phyloP scores from a whole-genome alignment of 345 rosid genomes.

The Toxicodendron radicans region DNA sequence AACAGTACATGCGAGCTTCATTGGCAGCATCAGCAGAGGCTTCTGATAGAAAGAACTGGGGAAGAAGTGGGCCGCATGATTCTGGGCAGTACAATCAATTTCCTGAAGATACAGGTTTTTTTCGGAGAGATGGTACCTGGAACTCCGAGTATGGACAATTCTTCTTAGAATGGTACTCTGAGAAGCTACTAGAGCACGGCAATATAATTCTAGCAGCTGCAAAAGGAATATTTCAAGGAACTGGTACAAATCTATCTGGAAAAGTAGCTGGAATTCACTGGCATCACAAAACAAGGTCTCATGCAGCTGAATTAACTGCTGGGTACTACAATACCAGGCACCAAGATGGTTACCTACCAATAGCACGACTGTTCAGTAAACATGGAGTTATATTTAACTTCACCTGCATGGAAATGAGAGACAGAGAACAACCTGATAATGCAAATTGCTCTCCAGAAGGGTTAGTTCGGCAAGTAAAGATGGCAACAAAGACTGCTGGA shows the following conservation, averaged over 20 bases:
- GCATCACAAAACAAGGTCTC: slow-evolving; percentile 94
- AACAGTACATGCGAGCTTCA: slow-evolving; percentile 90
- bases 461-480: slow-evolving; percentile 80
- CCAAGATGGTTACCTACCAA: slow-evolving; percentile 72
- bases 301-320: slow-evolving; percentile 92
- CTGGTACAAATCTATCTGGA: slow-evolving; percentile 67
- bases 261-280: slow-evolving; percentile 97
- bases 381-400: slow-evolving; percentile 73
- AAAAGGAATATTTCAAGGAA: slow-evolving; percentile 64
- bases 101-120: slow-evolving; percentile 86
- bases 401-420: slow-evolving; percentile 99
- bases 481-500: slow-evolving; percentile 57
- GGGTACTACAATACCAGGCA: slow-evolving; percentile 84
- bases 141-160: slow-evolving; percentile 78
- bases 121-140: slow-evolving; percentile 88
- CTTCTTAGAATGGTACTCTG: slow-evolving; percentile 89
- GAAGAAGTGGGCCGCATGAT: slow-evolving; percentile 78
- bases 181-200: slow-evolving; percentile 76
- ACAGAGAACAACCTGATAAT: slow-evolving; percentile 62
- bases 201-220: slow-evolving; percentile 75
- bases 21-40: slow-evolving; percentile 81
- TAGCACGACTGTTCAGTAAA: slow-evolving; percentile 70
- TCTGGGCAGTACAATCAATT: slow-evolving; percentile 84
- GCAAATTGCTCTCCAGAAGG: slow-evolving; percentile 94
- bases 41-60: slow-evolving; percentile 67